Evolutionary conservation across 2,329 filamentous ascomycete genomes (phyloP).

Genomic region (Xylaria digitata): DNA sequence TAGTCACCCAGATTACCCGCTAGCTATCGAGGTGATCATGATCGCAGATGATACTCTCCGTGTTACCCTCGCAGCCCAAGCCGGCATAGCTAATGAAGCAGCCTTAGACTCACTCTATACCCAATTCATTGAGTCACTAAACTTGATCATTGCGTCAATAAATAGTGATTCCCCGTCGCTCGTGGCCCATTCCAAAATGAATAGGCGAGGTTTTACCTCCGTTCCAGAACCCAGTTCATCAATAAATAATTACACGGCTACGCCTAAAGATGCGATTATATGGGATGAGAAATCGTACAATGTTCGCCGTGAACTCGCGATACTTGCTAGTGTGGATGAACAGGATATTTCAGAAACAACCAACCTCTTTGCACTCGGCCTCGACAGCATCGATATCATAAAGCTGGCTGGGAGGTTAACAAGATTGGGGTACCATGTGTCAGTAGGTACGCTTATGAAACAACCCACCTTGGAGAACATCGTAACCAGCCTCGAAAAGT

Average conservation of each 20-base stretch:
- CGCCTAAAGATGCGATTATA: slow-evolving; percentile 54
- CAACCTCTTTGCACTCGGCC: slow-evolving; percentile 82
- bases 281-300: slow-evolving; percentile 67
- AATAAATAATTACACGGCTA: not conserved
- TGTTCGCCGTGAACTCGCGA: slow-evolving; percentile 72
- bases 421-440: slow-evolving; percentile 67
- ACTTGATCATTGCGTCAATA: slow-evolving; percentile 41
- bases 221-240: not conserved
- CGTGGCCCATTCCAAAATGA: not conserved
- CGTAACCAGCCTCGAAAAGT: slow-evolving; percentile 47
- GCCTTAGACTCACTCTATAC: slow-evolving; percentile 54
- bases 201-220: not conserved
- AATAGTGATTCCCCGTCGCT: slow-evolving; percentile 12
- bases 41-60: slow-evolving; percentile 59
- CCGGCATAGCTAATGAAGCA: slow-evolving; percentile 49
- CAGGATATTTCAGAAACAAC: slow-evolving; percentile 66
- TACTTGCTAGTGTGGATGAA: slow-evolving; percentile 65
- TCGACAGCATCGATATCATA: slow-evolving; percentile 93
- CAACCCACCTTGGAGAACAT: slow-evolving; percentile 75
- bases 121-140: slow-evolving; percentile 51
- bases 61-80: slow-evolving; percentile 70
- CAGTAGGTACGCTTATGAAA: slow-evolving; percentile 82
- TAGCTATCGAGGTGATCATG: slow-evolving; percentile 80
- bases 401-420: slow-evolving; percentile 81
- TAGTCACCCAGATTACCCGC: slow-evolving; percentile 73